Evolutionary conservation across 257 asterid genomes (phyloP).

Genomic region (Verbascum thapsus): DNA sequence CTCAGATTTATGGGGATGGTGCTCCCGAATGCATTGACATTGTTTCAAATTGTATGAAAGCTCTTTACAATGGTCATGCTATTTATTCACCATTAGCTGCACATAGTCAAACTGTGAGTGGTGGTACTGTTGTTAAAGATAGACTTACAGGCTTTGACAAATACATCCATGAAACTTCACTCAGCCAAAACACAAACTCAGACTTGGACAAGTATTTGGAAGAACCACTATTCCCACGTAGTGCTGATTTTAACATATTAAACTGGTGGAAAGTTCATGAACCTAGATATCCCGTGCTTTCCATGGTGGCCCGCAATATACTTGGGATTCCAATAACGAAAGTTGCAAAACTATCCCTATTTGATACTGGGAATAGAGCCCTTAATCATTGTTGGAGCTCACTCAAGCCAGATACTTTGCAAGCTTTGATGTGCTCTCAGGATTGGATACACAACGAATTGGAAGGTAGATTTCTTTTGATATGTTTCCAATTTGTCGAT

Average conservation of each 20-base stretch:
- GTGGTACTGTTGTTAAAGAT: slow-evolving; percentile 51
- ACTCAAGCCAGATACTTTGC: slow-evolving; percentile 67
- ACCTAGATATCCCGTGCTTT: slow-evolving; percentile 79
- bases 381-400: slow-evolving; percentile 59
- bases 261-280: slow-evolving; percentile 98
- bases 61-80: slow-evolving; percentile 81
- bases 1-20: slow-evolving; percentile 71
- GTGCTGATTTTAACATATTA: slow-evolving; percentile 67
- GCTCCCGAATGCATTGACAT: slow-evolving; percentile 66
- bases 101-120: slow-evolving; percentile 54
- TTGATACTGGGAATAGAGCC: slow-evolving; percentile 57
- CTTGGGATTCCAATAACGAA: slow-evolving; percentile 87
- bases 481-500: slow-evolving; percentile 14
- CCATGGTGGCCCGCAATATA: slow-evolving; percentile 89
- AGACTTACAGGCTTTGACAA: slow-evolving; percentile 78
- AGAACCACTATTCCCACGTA: slow-evolving; percentile 83
- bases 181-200: slow-evolving; percentile 57
- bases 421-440: slow-evolving; percentile 84
- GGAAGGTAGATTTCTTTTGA: slow-evolving; percentile 48
- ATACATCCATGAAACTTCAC: slow-evolving; percentile 66
- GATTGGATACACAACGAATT: slow-evolving; percentile 76
- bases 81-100: slow-evolving; percentile 63
- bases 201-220: slow-evolving; percentile 92
- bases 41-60: slow-evolving; percentile 85
- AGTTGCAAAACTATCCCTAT: slow-evolving; percentile 52